Evolutionary conservation across 1,284 basidiomycete species (phyloP).

Genomic region (Ceratobasidium sp.): DNA sequence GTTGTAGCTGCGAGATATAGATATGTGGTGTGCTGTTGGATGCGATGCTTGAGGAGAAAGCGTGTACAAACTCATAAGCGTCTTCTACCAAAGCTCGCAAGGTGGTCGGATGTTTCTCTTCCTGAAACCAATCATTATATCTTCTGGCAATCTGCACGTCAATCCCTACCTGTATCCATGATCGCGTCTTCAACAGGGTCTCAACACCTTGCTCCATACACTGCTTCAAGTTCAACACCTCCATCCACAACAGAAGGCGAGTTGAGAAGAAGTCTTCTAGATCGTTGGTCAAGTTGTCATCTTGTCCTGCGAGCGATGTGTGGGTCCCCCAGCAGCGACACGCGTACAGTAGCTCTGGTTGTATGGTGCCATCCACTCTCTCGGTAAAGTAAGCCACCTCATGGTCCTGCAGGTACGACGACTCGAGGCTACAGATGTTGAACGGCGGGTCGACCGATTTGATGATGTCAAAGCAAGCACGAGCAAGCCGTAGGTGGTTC

Average conservation of each 20-base stretch:
- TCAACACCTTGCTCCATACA: background rate
- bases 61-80: background rate
- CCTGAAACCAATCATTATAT: background rate
- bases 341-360: background rate
- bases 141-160: background rate
- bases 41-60: background rate
- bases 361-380: background rate
- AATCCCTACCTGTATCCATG: background rate
- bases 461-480: background rate
- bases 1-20: slow-evolving; percentile 22
- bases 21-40: slow-evolving; percentile 29
- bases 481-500: background rate
- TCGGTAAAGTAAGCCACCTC: background rate
- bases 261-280: slow-evolving; percentile 15
- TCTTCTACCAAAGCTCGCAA: background rate
- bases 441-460: background rate
- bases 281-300: background rate
- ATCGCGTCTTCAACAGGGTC: background rate
- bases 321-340: slow-evolving; percentile 14
- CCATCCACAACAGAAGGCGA: slow-evolving; percentile 34
- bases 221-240: slow-evolving; percentile 13
- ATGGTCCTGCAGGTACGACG: slow-evolving; percentile 11
- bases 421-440: slow-evolving; percentile 27
- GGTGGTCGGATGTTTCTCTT: background rate
- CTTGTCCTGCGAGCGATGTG: background rate